Conservation (phyloP, 2,329 filamentous ascomycete genomes). For the Didymella glomerata region DNA sequence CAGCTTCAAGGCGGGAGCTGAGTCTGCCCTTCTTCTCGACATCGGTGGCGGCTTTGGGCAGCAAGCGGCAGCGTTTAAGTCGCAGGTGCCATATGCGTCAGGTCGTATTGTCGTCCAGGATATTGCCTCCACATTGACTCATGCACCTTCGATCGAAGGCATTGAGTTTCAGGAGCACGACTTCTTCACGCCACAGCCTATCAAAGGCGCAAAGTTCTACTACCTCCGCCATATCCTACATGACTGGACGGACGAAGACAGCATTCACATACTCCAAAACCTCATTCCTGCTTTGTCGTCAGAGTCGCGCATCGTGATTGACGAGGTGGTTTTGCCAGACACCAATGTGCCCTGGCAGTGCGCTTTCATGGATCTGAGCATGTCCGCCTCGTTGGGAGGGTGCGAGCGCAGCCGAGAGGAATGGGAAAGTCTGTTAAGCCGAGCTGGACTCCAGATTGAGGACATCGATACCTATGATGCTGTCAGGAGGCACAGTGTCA, state of each 20-base stretch:
- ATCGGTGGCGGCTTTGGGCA: constrained; percentile 47
- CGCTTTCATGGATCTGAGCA: constrained; percentile 40
- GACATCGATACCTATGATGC: constrained; percentile 40
- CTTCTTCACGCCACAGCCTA: constrained; percentile 44
- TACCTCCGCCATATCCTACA: constrained; percentile 46
- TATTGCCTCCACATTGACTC: constrained; percentile 32
- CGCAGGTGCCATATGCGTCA: constrained; percentile 21
- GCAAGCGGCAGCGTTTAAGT: constrained; percentile 34
- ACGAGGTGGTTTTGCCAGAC: constrained; percentile 45
- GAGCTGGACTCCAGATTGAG: constrained; percentile 37
- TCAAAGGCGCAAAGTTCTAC: constrained; percentile 45
- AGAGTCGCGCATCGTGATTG: constrained; percentile 43
- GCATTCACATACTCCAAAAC: constrained; percentile 37
- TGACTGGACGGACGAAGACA: constrained; percentile 44
- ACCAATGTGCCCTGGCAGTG: constrained; percentile 41
- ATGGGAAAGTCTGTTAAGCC: constrained; percentile 31
- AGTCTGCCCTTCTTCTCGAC: constrained; percentile 41
- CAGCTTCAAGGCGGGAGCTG: constrained; percentile 20
- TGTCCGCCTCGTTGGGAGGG: constrained; percentile 38
- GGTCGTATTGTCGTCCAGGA: constrained; percentile 42
- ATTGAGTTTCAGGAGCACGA: constrained; percentile 44
- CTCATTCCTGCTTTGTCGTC: constrained; percentile 39
- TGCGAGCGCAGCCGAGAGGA: constrained; percentile 37
- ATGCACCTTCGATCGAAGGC: constrained; percentile 26
- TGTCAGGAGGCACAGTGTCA: constrained; percentile 32